These are phyloP conservation scores for Cutaneotrichosporon sp. DNA, from an alignment of 1,284 basidiomycete genomes.

Conservation along the genomic window DNA sequence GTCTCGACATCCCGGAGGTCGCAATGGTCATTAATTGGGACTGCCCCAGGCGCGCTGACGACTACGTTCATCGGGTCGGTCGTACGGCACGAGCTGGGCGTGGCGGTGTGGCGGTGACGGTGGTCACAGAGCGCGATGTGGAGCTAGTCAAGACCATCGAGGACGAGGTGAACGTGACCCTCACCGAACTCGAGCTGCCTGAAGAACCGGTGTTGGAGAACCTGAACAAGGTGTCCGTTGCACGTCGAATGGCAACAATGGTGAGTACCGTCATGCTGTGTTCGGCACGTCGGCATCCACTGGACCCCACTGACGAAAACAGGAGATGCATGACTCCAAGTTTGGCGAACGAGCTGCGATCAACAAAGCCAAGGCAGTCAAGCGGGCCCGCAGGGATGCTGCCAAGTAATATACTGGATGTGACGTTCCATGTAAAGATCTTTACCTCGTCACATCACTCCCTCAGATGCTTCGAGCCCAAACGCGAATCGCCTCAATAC, in stretches of 20 bases:
- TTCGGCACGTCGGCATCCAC: too few species aligned
- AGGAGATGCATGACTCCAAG: constrained; percentile 86
- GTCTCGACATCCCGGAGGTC: constrained; percentile 91
- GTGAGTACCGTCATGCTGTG: constrained; percentile 58
- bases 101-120: constrained; percentile 83
- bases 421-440: too few species aligned
- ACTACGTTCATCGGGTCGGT: constrained; percentile 60
- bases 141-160: constrained; percentile 79
- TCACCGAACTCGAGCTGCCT: constrained; percentile 67
- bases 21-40: constrained; percentile 98
- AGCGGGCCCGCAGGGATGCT: constrained; percentile 28
- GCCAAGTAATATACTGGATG: background rate
- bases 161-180: constrained; percentile 58
- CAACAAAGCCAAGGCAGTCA: constrained; percentile 48
- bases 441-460: too few species aligned
- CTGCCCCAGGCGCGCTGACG: constrained; percentile 60
- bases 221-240: constrained; percentile 81
- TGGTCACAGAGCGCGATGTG: constrained; percentile 91
- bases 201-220: constrained; percentile 81
- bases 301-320: constrained; percentile 10
- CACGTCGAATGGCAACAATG: constrained; percentile 91
- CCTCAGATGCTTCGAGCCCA: too few species aligned
- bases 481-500: too few species aligned
- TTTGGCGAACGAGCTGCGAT: constrained; percentile 76
- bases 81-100: constrained; percentile 91